Percentiles rank a stretch among this genome's conserved stretches.
phyloP scores from a whole-genome alignment of 2,329 filamentous ascomycete species.

The Ilyonectria robusta region DNA sequence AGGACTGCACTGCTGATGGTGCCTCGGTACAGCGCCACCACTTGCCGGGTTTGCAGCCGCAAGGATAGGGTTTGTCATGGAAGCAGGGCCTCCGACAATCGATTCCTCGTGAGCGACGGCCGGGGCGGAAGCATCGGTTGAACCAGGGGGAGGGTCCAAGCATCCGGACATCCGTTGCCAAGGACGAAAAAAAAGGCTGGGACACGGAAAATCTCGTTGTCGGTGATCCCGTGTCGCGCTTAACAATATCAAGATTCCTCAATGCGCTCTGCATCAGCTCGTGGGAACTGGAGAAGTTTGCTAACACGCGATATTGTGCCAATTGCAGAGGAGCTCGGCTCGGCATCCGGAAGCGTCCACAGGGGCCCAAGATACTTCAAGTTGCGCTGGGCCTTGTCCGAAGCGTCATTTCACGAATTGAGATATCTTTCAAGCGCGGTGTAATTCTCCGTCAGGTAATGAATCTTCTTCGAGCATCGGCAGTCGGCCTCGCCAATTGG shows the following conservation, averaged over 20 bases:
- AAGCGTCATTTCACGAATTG: conserved; percentile 53
- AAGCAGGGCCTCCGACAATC: neutral
- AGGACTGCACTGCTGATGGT: neutral
- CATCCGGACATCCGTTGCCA: too few species aligned
- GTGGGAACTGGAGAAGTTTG: conserved; percentile 49
- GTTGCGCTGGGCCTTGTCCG: conserved; percentile 49
- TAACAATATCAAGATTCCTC: conserved; percentile 43
- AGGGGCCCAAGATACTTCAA: conserved; percentile 51
- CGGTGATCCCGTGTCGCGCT: conserved; percentile 43
- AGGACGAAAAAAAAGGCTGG: conserved; percentile 30
- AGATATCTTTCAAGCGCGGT: conserved; percentile 18
- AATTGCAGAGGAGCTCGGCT: conserved; percentile 41
- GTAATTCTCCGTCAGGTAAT: neutral
- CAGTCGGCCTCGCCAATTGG: conserved; percentile 53
- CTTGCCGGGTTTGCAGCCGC: conserved; percentile 29
- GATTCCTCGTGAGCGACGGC: too few species aligned
- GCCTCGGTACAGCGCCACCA: conserved; percentile 30
- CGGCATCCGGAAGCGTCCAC: conserved; percentile 45
- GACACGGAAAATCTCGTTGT: conserved; percentile 42
- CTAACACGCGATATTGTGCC: conserved; percentile 48
- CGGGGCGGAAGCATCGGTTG: neutral
- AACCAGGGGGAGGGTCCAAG: neutral
- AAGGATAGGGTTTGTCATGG: conserved; percentile 31
- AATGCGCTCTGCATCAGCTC: conserved; percentile 38
- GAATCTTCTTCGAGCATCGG: conserved; percentile 47